phyloP scores from a whole-genome alignment of 345 rosid species.

The Nasturtium officinale region DNA sequence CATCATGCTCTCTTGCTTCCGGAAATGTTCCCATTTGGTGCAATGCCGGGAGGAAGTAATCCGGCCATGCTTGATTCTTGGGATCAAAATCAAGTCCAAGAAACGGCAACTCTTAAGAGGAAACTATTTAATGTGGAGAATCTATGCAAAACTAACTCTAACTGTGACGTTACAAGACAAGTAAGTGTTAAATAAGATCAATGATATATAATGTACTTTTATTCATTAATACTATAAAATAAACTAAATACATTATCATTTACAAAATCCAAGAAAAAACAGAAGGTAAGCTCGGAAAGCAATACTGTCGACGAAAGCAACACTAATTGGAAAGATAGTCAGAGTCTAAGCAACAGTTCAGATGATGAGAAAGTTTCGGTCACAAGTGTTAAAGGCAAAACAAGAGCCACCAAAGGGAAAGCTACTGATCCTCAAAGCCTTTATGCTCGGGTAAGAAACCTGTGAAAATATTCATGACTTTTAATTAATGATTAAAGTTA shows the following conservation, averaged over 20 bases:
- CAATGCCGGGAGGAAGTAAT: conserved; percentile 34
- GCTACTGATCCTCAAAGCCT: conserved; percentile 97
- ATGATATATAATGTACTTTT: neutral
- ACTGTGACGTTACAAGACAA: conserved; percentile 35
- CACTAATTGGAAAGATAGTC: conserved; percentile 52
- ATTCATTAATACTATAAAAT: neutral
- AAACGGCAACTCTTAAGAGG: conserved; percentile 32
- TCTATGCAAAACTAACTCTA: conserved; percentile 19
- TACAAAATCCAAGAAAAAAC: conserved; percentile 47
- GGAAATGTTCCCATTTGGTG: conserved; percentile 41
- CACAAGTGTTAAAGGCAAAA: conserved; percentile 60
- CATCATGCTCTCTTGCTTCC: conserved; percentile 33
- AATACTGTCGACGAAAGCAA: conserved; percentile 48
- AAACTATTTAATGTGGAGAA: conserved; percentile 30
- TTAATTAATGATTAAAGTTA: neutral
- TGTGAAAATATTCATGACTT: neutral
- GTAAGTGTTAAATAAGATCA: conserved; percentile 28
- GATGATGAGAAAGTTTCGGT: conserved; percentile 68
- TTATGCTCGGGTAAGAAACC: conserved; percentile 73
- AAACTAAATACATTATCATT: conserved; percentile 14
- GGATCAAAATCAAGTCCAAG: conserved; percentile 36
- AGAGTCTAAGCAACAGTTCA: conserved; percentile 57
- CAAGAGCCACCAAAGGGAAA: conserved; percentile 77
- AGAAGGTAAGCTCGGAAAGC: conserved; percentile 42
- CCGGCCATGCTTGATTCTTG: conserved; percentile 41